Base-by-base conservation (phyloP, 352 stramenopile genomes). In the Phytopythium delawarense region DNA sequence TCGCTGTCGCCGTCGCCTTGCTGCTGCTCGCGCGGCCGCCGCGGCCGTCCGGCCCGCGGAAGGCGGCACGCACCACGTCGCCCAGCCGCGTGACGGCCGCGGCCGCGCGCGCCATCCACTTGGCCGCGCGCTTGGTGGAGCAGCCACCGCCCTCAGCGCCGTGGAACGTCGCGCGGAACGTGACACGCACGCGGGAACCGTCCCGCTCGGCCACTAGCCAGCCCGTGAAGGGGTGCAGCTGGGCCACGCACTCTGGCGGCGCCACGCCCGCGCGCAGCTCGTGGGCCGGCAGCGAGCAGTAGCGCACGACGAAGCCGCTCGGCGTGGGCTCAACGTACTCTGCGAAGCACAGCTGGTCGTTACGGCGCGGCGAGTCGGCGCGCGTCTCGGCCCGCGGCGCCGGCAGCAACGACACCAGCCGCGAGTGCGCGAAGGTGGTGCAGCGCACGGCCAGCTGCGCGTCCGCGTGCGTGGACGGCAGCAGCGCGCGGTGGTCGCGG, bases 401-500 rank as follows among this genome's bases (percentile, higher is more conserved):
- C 16, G 37, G 53, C 35, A 59, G 35, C 20, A 59, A 35, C 7
- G 39, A 21, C 20, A n/a, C 53, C 35, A 65, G 35, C 7, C 57
- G 21, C 28, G 64, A 59, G n/a, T 70, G 64, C 20, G 62, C 59
- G 23, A 76, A 79, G 51, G 63, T 76, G 13, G 55, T 52, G 18
- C 65, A 76, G 23, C 72, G 72, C 16, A 79, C 72, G 57, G 68
- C 67, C 5, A 78, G 63, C 46, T 76, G 68, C 45, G 67, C 68
- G 1, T 52, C 58, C 23, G 23, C 13, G 53, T 30, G 23, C 20
- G 46, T n/a, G 23, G 40, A 32, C 32, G 12, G 32, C 16, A 48
- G 25, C n/a, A 67, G 34, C n/a, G 34, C 59, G 7, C 61, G 53
- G 11, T 50, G 52, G n/a, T 67, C 63, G 16, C 59, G 46, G 46